Evolutionary conservation across 108 stramenopile species (phyloP).

Genomic region (Cyclotella kingstonii): DNA sequence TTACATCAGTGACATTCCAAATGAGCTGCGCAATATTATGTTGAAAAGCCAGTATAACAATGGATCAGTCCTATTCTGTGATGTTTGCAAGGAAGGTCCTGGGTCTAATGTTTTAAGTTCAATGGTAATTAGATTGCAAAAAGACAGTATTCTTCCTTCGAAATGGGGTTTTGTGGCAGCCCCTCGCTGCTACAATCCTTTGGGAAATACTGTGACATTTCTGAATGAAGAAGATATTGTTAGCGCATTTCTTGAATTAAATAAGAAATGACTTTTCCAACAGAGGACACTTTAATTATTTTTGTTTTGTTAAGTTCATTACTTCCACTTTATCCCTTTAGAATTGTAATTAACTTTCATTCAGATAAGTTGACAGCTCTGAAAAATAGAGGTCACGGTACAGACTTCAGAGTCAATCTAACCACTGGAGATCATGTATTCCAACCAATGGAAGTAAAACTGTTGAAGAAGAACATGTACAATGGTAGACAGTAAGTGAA

Average conservation of each 20-base stretch:
- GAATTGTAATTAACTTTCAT: no score
- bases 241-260: slow-evolving; percentile 7
- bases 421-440: no score
- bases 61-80: slow-evolving; percentile 70
- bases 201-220: slow-evolving; percentile 52
- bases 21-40: slow-evolving; percentile 50
- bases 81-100: slow-evolving; percentile 85
- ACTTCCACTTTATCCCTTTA: no score
- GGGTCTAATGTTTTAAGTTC: slow-evolving; percentile 65
- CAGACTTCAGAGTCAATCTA: no score
- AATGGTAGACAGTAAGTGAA: no score
- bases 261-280: no score
- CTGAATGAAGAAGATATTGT: slow-evolving; percentile 45
- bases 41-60: slow-evolving; percentile 31
- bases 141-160: slow-evolving; percentile 30
- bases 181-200: slow-evolving; percentile 76
- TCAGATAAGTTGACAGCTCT: no score
- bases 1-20: slow-evolving; percentile 61
- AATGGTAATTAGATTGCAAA: slow-evolving; percentile 56
- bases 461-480: no score
- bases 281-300: no score
- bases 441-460: no score
- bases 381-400: no score
- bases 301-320: no score
- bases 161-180: slow-evolving; percentile 73